A percentile compares a stretch with the other conserved stretches of the same genome.
phyloP scores from a whole-genome alignment of 495 filamentous ascomycete genomes.

The Penicillium silybi region DNA sequence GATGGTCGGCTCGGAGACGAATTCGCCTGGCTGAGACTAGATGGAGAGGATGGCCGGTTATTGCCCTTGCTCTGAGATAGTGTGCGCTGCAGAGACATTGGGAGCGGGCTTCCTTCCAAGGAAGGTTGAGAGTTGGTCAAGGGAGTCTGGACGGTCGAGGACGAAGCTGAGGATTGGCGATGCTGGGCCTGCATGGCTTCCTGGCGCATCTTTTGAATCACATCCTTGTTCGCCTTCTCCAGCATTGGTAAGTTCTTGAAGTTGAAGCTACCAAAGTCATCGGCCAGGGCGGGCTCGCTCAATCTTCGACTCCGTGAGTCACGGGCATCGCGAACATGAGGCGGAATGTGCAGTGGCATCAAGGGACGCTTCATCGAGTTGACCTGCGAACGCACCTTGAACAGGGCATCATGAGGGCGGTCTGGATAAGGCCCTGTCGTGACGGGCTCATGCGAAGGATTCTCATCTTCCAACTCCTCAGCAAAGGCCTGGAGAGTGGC shows the following conservation, averaged over 20 bases:
- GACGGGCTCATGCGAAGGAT: conserved; percentile 54
- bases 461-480: conserved; percentile 90
- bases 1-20: conserved; percentile 83
- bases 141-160: conserved; percentile 32
- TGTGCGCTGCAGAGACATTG: conserved; percentile 76
- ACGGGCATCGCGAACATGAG: conserved; percentile 83
- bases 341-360: conserved; percentile 94
- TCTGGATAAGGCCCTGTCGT: conserved; percentile 61
- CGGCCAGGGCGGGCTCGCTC: conserved; percentile 81
- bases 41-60: conserved; percentile 82
- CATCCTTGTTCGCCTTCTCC: conserved; percentile 97
- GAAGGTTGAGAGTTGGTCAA: conserved; percentile 52
- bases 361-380: conserved; percentile 79
- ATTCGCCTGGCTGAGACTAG: conserved; percentile 69
- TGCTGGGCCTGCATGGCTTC: conserved; percentile 73
- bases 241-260: conserved; percentile 97
- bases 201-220: conserved; percentile 89
- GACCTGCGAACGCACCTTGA: conserved; percentile 80
- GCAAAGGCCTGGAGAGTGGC: conserved; percentile 85
- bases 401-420: conserved; percentile 90
- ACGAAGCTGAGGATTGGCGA: conserved; percentile 26
- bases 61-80: conserved; percentile 71
- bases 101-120: conserved; percentile 81
- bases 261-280: conserved; percentile 94
- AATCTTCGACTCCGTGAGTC: conserved; percentile 74